Conservation (phyloP, 1,139 yeast genomes). For the Diutina catenulata region DNA sequence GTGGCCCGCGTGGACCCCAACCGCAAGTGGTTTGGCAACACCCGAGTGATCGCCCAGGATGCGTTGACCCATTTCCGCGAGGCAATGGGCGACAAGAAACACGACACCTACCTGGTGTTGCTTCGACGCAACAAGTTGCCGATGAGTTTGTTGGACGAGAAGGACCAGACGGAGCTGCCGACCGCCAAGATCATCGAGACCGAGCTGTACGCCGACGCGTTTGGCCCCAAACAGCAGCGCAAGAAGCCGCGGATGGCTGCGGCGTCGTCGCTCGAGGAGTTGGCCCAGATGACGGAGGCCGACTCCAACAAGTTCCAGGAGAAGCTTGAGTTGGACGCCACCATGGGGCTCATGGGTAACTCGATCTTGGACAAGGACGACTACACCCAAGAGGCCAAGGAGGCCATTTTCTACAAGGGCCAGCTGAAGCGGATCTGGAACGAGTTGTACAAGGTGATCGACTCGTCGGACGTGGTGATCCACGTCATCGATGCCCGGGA, state of each 20-base stretch:
- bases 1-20: constrained; percentile 93
- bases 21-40: constrained; percentile 95
- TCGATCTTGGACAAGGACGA: constrained; percentile 60
- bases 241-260: constrained; percentile 74
- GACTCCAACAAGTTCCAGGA: constrained; percentile 60
- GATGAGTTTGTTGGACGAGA: constrained; percentile 88
- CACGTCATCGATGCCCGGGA: constrained; percentile 97
- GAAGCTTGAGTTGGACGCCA: constrained; percentile 59
- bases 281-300: constrained; percentile 49
- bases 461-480: constrained; percentile 92
- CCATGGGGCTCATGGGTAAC: constrained; percentile 73
- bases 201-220: constrained; percentile 69
- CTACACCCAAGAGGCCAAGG: constrained; percentile 83
- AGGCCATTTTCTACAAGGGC: constrained; percentile 91
- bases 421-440: constrained; percentile 99
- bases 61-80: constrained; percentile 90
- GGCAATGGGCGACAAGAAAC: constrained; percentile 79
- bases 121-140: constrained; percentile 87
- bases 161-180: constrained; percentile 62
- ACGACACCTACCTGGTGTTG: constrained; percentile 81
- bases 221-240: constrained; percentile 93
- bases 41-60: constrained; percentile 95
- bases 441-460: constrained; percentile 91
- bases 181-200: constrained; percentile 76
- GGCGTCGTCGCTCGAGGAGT: constrained; percentile 68